A percentile compares a stretch with the other conserved stretches of the same genome.
phyloP scores from a whole-genome alignment of 164 flowering plant genomes.

The Stephania yunnanensis region DNA sequence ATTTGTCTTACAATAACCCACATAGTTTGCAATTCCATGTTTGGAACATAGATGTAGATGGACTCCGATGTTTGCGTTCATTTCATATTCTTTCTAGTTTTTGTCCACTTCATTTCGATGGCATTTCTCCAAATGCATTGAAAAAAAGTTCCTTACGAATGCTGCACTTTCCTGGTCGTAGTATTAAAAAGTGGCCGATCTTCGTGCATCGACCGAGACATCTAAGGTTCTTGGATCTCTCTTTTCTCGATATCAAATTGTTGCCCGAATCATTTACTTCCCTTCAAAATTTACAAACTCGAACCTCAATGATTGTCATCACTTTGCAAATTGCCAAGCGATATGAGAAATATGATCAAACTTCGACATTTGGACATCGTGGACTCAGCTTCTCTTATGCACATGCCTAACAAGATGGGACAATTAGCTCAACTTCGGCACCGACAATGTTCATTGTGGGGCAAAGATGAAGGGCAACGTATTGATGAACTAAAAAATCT shows the following conservation, averaged over 20 bases:
- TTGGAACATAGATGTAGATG: not conserved
- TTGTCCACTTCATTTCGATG: not conserved
- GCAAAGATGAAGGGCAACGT: not conserved
- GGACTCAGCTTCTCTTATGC: not conserved
- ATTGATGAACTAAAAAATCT: not conserved
- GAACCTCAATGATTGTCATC: not conserved
- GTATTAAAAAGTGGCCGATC: not conserved
- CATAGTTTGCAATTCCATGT: not conserved
- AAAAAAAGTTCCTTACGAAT: not conserved
- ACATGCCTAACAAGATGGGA: not conserved
- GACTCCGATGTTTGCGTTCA: not conserved
- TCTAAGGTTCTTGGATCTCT: not conserved
- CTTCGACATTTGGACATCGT: not conserved
- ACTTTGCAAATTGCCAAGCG: not conserved
- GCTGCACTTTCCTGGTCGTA: not conserved
- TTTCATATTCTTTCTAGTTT: not conserved
- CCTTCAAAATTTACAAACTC: conserved; percentile 2
- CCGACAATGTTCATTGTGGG: not conserved
- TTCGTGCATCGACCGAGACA: not conserved
- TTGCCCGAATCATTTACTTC: too few relatives aligned
- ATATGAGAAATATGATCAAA: not conserved
- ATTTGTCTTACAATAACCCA: not conserved
- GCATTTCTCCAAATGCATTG: not conserved
- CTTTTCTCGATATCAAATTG: too few relatives aligned
- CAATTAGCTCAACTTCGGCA: not conserved